A percentile compares a stretch with the other conserved stretches of the same genome.
These are phyloP conservation scores for Starmerella cellae DNA, from an alignment of 805 yeast species.

Conservation along the genomic window DNA sequence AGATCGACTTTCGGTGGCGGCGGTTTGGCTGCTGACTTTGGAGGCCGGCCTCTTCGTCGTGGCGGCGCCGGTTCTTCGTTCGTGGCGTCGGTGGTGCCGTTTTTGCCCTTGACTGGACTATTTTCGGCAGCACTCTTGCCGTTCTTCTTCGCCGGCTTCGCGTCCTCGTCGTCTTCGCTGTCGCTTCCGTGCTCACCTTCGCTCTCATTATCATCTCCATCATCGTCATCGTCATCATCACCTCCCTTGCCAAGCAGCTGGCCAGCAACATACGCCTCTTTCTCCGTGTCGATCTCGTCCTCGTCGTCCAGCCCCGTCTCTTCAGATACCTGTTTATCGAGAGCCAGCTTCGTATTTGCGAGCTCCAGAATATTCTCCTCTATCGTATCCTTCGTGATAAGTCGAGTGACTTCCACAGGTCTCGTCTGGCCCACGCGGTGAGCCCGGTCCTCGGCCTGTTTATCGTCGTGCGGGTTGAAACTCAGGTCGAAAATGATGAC, in stretches of 20 bases:
- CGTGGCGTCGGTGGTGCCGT: background rate
- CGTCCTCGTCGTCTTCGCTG: background rate
- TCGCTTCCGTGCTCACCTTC: background rate
- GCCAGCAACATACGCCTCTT: slow-evolving; percentile 29
- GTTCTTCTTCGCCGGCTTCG: background rate
- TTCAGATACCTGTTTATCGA: slow-evolving; percentile 43
- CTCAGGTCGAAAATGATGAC: slow-evolving; percentile 87
- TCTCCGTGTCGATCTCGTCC: slow-evolving; percentile 27
- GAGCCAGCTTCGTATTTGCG: slow-evolving; percentile 80
- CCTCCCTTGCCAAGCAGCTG: slow-evolving; percentile 23
- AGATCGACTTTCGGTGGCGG: background rate
- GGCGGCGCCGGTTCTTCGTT: slow-evolving; percentile 3
- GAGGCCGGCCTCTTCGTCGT: background rate
- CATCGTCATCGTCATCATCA: slow-evolving; percentile 4
- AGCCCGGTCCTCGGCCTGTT: slow-evolving; percentile 97
- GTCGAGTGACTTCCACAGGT: slow-evolving; percentile 64
- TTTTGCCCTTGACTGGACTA: no score
- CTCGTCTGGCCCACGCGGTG: slow-evolving; percentile 92
- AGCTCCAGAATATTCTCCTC: slow-evolving; percentile 79
- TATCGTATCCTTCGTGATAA: slow-evolving; percentile 60
- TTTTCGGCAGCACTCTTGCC: background rate
- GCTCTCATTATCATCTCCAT: slow-evolving; percentile 1
- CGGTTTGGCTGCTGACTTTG: background rate
- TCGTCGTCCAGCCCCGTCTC: slow-evolving; percentile 23
- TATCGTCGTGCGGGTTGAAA: slow-evolving; percentile 96